phyloP scores from a whole-genome alignment of 2,329 filamentous ascomycete genomes.

The Stachybotrys elegans region DNA sequence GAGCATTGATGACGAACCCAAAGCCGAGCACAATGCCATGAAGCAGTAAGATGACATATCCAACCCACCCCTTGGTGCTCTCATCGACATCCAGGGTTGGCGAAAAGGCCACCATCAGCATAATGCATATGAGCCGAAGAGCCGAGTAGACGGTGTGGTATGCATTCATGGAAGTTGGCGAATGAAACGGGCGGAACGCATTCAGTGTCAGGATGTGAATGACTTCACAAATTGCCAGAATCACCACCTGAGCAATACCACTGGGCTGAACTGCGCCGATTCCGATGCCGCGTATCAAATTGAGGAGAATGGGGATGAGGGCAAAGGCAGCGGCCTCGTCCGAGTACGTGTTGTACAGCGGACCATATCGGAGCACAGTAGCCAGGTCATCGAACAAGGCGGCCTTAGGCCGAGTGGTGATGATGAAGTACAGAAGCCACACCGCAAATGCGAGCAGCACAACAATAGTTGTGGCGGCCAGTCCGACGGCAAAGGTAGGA shows the following conservation, averaged over 20 bases:
- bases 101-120: constrained; percentile 78
- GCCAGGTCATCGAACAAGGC: constrained; percentile 90
- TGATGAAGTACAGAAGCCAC: constrained; percentile 79
- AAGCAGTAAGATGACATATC: constrained; percentile 82
- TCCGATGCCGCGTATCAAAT: constrained; percentile 79
- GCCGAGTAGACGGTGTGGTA: constrained; percentile 84
- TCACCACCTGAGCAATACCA: constrained; percentile 86
- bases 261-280: constrained; percentile 91
- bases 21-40: constrained; percentile 83
- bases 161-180: constrained; percentile 93
- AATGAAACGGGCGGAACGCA: constrained; percentile 85
- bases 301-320: constrained; percentile 78
- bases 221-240: constrained; percentile 91
- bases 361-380: constrained; percentile 83
- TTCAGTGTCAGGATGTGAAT: constrained; percentile 82
- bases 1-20: constrained; percentile 86
- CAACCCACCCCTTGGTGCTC: constrained; percentile 86
- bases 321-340: constrained; percentile 90
- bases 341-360: constrained; percentile 95
- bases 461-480: constrained; percentile 71
- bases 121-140: constrained; percentile 68
- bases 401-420: constrained; percentile 73
- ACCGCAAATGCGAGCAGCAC: constrained; percentile 66
- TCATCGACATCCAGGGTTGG: constrained; percentile 76
- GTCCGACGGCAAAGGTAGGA: constrained; percentile 63